Base-by-base conservation (phyloP, 2,329 filamentous ascomycete species). In the Colletotrichum liriopes region DNA sequence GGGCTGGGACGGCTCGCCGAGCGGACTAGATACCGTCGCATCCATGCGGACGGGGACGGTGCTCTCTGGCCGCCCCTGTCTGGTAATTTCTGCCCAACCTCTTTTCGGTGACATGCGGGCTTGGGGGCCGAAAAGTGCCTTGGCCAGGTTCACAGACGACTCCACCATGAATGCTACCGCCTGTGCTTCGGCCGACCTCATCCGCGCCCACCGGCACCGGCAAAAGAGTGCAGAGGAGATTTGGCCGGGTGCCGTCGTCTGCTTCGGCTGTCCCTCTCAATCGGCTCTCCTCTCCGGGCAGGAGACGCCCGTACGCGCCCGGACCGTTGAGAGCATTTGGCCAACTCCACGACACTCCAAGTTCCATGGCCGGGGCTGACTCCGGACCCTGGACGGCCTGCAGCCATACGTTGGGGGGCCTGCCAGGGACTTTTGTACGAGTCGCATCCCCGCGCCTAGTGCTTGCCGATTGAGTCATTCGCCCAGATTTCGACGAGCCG, bases 401-500 rank as follows among this genome's bases (percentile, higher is more conserved):
- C 67, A 54, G 61, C 51, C 29, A 37, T 67, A n/a, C 18, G 8
- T 37, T 37, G 35, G 35, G 7, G 49, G 16, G 5, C 26, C 49
- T 29, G 14, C 29, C 26, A 39, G 54, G 67, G 14, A 65, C 66
- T 65, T 58, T 69, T 65, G 51, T 14, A 23, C 20, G 52, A 45
- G 11, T 16, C 61, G 5, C 35, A 37, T n/a, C 61, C 61, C 67
- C 61, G 35, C 66, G 52, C 52, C 29, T 26, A 43, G 45, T 32
- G 32, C 45, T 54, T 26, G 52, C 67, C 67, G 54, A 23, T 54
- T 66, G 61, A 70, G 52, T 70, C 61, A 69, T 65, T 37, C 67
- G 61, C 51, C 29, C 43, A 35, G 16, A 49, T 32, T 29, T 41
- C 3, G 45, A 67, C 49, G 26, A 58, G 41, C 41, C 23, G n/a